Conservation (phyloP, 2,329 filamentous ascomycete genomes). For the Colletotrichum sp. region DNA sequence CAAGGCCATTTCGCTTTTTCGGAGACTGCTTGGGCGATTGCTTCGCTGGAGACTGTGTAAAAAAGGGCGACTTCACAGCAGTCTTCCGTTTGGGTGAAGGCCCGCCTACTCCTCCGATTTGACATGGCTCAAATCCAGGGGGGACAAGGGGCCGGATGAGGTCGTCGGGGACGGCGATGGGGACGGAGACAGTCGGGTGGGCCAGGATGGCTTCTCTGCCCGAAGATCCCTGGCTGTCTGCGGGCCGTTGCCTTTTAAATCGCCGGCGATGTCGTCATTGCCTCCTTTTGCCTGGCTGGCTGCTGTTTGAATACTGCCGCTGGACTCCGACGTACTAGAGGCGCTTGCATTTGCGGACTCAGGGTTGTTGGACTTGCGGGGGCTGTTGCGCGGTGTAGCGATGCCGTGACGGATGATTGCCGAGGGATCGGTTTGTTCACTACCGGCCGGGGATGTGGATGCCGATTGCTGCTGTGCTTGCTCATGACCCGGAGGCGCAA, state of each 20-base stretch:
- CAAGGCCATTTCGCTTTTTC: constrained; percentile 40
- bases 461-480: background rate
- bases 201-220: constrained; percentile 11
- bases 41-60: constrained; percentile 24
- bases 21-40: constrained; percentile 24
- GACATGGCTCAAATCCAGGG: constrained; percentile 4
- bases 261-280: background rate
- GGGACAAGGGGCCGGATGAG: constrained; percentile 14
- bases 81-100: background rate
- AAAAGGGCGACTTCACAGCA: constrained; percentile 37
- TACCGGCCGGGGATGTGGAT: background rate
- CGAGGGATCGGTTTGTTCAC: background rate
- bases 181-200: background rate
- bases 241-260: constrained; percentile 20
- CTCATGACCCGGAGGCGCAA: background rate
- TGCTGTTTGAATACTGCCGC: background rate
- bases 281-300: background rate
- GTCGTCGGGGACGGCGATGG: constrained; percentile 1
- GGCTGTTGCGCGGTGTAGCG: constrained; percentile 5
- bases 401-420: constrained; percentile 2
- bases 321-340: background rate
- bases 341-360: background rate
- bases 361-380: background rate
- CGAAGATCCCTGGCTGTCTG: constrained; percentile 20
- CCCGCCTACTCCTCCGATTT: constrained; percentile 5